phyloP scores from a whole-genome alignment of 139 green algal species.

The Haematococcus lacustris region DNA sequence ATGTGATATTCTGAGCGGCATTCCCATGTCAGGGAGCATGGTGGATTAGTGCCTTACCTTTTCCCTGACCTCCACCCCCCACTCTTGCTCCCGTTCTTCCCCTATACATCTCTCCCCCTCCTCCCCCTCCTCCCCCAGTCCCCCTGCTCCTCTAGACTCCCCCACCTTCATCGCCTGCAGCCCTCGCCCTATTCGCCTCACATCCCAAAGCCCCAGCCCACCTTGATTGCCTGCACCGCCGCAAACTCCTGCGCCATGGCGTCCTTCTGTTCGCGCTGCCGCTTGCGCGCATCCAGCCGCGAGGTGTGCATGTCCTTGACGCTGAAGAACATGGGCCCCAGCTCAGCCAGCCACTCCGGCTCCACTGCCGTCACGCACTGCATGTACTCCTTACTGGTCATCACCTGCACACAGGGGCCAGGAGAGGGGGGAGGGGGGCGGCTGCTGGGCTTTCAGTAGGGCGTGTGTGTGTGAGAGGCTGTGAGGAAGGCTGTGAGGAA shows the following conservation, averaged over 20 bases:
- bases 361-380: slow-evolving; percentile 97
- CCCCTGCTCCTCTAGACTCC: too few relatives aligned
- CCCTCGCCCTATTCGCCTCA: too few relatives aligned
- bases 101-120: neutral
- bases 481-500: slow-evolving; percentile 7
- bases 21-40: too few relatives aligned
- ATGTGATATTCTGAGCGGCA: too few relatives aligned
- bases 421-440: neutral
- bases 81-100: too few relatives aligned
- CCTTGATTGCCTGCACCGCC: slow-evolving; percentile 35
- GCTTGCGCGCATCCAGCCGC: slow-evolving; percentile 70
- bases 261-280: slow-evolving; percentile 62
- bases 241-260: slow-evolving; percentile 77
- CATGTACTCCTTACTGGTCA: slow-evolving; percentile 98
- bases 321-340: slow-evolving; percentile 97
- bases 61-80: too few relatives aligned
- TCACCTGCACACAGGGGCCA: too few relatives aligned
- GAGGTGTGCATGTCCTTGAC: slow-evolving; percentile 77
- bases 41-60: too few relatives aligned
- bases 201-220: slow-evolving; percentile 11
- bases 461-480: slow-evolving; percentile 6
- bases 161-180: too few relatives aligned
- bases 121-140: too few relatives aligned
- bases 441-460: neutral
- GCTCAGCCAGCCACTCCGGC: slow-evolving; percentile 93